Evolutionary conservation across 176 grass and related monocot species (phyloP).

Genomic region (Oryza glumipatula): DNA sequence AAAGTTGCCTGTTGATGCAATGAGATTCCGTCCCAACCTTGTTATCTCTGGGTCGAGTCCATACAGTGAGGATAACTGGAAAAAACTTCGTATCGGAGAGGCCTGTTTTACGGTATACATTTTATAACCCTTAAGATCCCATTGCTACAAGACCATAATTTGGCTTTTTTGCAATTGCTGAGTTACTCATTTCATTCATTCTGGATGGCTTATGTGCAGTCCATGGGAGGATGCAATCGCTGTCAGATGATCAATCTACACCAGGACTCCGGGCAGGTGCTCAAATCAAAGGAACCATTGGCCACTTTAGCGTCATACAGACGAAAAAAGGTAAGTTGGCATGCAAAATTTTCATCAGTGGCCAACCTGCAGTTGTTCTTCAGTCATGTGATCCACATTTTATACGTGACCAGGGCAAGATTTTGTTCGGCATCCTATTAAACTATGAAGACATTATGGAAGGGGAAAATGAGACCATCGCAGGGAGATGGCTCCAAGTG

Average conservation of each 20-base stretch:
- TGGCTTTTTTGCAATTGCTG: neutral
- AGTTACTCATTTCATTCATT: conserved; percentile 18
- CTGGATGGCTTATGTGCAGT: conserved; percentile 41
- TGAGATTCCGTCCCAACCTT: conserved; percentile 90
- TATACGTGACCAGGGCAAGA: conserved; percentile 64
- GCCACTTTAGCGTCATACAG: conserved; percentile 90
- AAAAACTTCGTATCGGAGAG: conserved; percentile 75
- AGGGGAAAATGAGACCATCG: conserved; percentile 34
- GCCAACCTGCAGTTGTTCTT: neutral
- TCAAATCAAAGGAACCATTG: conserved; percentile 84
- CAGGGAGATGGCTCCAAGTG: conserved; percentile 75
- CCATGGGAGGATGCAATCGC: conserved; percentile 94
- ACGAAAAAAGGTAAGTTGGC: conserved; percentile 59
- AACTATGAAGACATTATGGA: conserved; percentile 64
- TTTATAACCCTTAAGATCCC: neutral
- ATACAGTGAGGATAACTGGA: conserved; percentile 82
- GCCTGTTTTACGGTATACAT: conserved; percentile 73
- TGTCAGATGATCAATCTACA: conserved; percentile 95
- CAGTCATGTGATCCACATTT: neutral
- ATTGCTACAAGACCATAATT: conserved; percentile 19
- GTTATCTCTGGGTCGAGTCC: conserved; percentile 79
- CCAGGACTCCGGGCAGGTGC: conserved; percentile 57
- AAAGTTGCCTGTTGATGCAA: conserved; percentile 49
- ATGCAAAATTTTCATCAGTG: neutral
- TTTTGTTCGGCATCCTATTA: conserved; percentile 81